phyloP scores from a whole-genome alignment of 2,329 filamentous ascomycete genomes.

The Immersiporthe knoxdaviesiana region DNA sequence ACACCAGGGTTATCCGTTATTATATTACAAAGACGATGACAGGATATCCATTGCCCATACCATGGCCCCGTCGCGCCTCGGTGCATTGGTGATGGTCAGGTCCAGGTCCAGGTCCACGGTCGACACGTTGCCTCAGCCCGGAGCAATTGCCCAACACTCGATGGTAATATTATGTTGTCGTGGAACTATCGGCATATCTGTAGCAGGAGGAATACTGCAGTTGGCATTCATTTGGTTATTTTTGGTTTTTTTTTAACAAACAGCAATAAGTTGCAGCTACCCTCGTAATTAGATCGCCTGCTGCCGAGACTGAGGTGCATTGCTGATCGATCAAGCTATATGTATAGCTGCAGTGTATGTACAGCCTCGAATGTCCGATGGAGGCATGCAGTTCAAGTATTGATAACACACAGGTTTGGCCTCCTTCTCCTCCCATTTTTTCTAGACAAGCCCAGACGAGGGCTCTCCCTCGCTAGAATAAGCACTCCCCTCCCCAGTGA shows the following conservation, averaged over 20 bases:
- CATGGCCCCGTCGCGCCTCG: constrained; percentile 16
- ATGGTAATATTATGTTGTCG: not conserved
- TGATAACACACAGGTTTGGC: not conserved
- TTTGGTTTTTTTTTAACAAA: no score
- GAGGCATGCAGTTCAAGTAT: not conserved
- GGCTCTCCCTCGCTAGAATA: no score
- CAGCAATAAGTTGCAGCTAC: not conserved
- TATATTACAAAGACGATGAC: constrained; percentile 13
- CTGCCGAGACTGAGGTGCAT: not conserved
- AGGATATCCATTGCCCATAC: constrained; percentile 6
- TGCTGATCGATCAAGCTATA: not conserved
- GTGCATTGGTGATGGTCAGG: constrained; percentile 5
- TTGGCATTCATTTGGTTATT: no score
- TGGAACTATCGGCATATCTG: not conserved
- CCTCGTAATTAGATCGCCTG: not conserved
- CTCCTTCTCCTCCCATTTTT: not conserved
- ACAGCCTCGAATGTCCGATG: no score
- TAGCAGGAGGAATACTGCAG: no score
- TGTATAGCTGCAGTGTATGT: not conserved
- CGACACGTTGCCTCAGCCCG: constrained; percentile 10
- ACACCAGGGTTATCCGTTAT: constrained; percentile 23
- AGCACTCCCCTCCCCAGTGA: no score
- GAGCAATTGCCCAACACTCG: constrained; percentile 1
- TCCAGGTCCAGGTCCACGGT: constrained; percentile 9
- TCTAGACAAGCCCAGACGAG: not conserved